Base-by-base conservation (phyloP, 495 filamentous ascomycete genomes). In the Jackrogersella minutella region DNA sequence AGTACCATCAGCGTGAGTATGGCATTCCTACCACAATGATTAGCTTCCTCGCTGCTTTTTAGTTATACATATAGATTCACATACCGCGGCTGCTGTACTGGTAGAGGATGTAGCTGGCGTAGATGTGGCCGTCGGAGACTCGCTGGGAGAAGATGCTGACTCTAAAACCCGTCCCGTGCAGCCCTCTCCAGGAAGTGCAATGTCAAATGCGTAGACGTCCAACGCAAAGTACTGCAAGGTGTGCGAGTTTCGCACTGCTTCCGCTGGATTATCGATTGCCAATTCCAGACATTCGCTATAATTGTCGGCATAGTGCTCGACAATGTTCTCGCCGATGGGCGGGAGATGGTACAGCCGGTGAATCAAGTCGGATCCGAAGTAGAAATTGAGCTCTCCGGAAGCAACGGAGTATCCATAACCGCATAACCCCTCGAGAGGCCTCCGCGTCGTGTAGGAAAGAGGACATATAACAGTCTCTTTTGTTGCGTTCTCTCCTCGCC, bases 381-480 rank as follows among this genome's bases (percentile, higher is more conserved):
- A 88, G 56, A 78, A 76, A 66, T 85, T 86, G 10, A 80, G 79
- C 36, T 77, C 68, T 1, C 64, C 58, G 13, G 31, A 43, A 3
- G 83, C 73, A 5, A 87, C 80, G 8, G 77, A 82, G 70, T 85
- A 85, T 22, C 86, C 86, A 34, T 79, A 68, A 1, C 76, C 78
- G 60, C 85, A 88, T 69, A 88, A 76, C 4, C 77, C 77, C 14
- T 78, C 77, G 19, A 88, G 81, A 14, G 77, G 78, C 26, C 76
- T 77, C 16, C 86, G 81, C 10, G 71, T 78, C 1, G 63, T 55
- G 68, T 80, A 88, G 17, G 85, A 87, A 11, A 84, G 74, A 7
- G 79, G 76, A 72, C 85, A 89, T 69, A 89, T 87, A 37, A 87
- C 86, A 24, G 86, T 88, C 68, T 88, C 84, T 6, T 78, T 71